Evolutionary conservation across 1,284 basidiomycete species (phyloP).

Genomic region (Cutaneotrichosporon dermatis): DNA sequence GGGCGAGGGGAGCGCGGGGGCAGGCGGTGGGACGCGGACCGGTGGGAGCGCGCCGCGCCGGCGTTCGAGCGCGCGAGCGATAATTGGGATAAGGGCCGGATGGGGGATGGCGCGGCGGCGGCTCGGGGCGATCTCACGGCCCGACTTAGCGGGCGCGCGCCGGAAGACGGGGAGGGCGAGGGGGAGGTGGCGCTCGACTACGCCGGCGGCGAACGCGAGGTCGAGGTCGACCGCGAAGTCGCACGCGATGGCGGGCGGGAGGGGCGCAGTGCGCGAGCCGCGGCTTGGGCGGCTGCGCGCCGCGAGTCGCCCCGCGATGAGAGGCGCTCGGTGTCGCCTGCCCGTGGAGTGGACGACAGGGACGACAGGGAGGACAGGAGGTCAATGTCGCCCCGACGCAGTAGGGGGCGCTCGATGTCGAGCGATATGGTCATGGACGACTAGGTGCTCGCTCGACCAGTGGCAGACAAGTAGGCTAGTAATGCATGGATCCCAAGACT

Average conservation of each 20-base stretch:
- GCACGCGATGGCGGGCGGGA: conserved; percentile 10
- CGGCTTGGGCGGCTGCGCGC: conserved; percentile 1
- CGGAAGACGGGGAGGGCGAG: conserved; percentile 20
- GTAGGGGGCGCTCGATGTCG: no score
- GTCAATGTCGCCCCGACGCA: no score
- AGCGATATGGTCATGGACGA: conserved; percentile 23
- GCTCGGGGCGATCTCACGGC: conserved; percentile 15
- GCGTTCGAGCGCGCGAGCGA: conserved; percentile 26
- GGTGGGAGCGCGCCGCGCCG: conserved; percentile 3
- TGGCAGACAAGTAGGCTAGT: no score
- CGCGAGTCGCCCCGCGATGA: background rate
- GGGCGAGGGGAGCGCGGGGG: background rate
- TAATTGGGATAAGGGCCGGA: conserved; percentile 24
- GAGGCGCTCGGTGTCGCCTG: no score
- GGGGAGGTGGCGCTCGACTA: no score
- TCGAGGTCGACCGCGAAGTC: conserved; percentile 5
- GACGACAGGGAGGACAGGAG: no score
- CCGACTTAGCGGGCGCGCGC: conserved; percentile 5
- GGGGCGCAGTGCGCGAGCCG: conserved; percentile 5
- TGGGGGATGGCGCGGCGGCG: conserved; percentile 14
- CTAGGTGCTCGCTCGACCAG: background rate
- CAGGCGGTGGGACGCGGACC: conserved; percentile 4
- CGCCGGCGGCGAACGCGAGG: conserved; percentile 11
- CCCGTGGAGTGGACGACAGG: no score
- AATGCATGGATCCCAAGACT: background rate